These are phyloP conservation scores for Phytophthora megakarya DNA, from an alignment of 352 stramenopile genomes.

Conservation along the genomic window DNA sequence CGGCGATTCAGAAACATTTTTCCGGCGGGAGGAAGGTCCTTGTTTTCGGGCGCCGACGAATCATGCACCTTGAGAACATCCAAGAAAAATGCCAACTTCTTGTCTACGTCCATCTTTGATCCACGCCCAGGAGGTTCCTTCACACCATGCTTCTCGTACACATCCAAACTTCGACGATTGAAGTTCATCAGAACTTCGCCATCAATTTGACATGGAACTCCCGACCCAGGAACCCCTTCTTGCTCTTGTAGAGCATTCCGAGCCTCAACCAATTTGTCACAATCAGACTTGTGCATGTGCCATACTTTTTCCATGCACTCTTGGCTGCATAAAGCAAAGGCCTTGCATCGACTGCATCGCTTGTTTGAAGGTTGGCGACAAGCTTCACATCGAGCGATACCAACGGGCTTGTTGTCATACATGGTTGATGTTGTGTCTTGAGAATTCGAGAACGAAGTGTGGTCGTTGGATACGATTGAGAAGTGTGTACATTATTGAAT, in stretches of 20 bases:
- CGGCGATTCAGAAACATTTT: constrained; percentile 47
- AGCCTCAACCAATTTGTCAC: constrained; percentile 24
- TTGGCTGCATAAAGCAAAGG: constrained; percentile 28
- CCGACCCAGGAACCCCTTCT: background rate
- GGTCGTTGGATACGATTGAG: constrained; percentile 7
- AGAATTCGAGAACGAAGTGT: no score
- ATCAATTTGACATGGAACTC: constrained; percentile 6
- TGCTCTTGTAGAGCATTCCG: constrained; percentile 18
- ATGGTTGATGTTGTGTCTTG: no score
- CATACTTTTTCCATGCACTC: constrained; percentile 33
- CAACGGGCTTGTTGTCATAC: background rate
- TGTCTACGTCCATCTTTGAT: constrained; percentile 22
- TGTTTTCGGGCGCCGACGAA: constrained; percentile 23
- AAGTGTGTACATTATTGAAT: constrained; percentile 23
- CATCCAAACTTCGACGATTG: constrained; percentile 9
- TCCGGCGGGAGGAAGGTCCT: constrained; percentile 20
- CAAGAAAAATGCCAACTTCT: constrained; percentile 36
- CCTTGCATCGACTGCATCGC: constrained; percentile 40
- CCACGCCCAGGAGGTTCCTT: constrained; percentile 17
- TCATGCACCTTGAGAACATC: constrained; percentile 37
- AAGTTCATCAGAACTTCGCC: constrained; percentile 7
- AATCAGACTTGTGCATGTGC: constrained; percentile 36
- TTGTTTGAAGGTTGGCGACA: constrained; percentile 28
- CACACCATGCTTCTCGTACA: constrained; percentile 30
- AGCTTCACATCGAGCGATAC: constrained; percentile 25